phyloP scores from a whole-genome alignment of 805 yeast genomes.

The Blastobotrys muscicola region DNA sequence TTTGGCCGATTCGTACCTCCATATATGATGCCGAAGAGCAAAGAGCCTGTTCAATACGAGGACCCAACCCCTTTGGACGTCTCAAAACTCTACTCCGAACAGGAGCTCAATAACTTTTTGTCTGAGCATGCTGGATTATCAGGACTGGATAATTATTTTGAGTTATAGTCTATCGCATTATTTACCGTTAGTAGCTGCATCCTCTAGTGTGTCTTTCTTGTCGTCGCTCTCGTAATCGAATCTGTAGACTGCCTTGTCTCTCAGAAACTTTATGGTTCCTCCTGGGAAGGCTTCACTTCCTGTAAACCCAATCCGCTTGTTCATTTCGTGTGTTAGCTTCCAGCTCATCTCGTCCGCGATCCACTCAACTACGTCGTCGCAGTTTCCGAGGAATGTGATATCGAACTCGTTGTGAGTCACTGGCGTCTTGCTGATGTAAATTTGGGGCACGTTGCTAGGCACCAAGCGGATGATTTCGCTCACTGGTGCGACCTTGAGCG shows the following conservation, averaged over 20 bases:
- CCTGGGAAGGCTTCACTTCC: constrained; percentile 12
- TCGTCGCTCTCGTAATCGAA: constrained; percentile 10
- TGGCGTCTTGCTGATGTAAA: constrained; percentile 68
- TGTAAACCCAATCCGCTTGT: constrained; percentile 9
- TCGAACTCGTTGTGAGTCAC: constrained; percentile 73
- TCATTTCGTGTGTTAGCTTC: constrained; percentile 43
- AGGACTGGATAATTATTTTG: not conserved
- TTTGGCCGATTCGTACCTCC: constrained; percentile 1
- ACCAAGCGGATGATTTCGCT: constrained; percentile 74
- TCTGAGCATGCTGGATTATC: no score
- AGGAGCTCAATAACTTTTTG: no score
- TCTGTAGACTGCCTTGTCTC: constrained; percentile 18
- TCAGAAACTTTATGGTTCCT: constrained; percentile 19
- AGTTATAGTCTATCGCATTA: not conserved
- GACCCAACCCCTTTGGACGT: no score
- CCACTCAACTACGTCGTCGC: constrained; percentile 73
- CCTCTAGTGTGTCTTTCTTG: not conserved
- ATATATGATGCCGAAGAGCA: not conserved
- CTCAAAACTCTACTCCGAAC: no score
- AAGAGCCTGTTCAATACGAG: no score
- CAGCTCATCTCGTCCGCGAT: constrained; percentile 46
- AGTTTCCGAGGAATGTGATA: constrained; percentile 62
- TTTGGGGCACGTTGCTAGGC: constrained; percentile 68
- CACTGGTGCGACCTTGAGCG: constrained; percentile 87
- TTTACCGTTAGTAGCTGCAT: not conserved